phyloP scores from a whole-genome alignment of 2,329 filamentous ascomycete genomes.

The Thielaviopsis cerberus region DNA sequence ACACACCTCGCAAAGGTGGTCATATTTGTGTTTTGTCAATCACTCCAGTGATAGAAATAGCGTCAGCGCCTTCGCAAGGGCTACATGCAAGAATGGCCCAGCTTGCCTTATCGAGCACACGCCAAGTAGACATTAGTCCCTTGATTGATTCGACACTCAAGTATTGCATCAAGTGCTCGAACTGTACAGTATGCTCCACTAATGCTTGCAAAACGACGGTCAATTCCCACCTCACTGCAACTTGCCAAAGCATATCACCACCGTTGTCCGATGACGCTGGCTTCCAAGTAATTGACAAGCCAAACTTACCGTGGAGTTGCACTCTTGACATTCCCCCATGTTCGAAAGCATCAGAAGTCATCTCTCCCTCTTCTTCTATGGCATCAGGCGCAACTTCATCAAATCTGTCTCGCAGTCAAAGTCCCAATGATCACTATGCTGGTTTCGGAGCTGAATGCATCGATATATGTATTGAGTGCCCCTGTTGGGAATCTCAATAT shows the following conservation, averaged over 20 bases:
- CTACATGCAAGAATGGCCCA: not conserved
- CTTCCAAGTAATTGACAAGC: not conserved
- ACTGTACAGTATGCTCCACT: not conserved
- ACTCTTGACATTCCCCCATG: not conserved
- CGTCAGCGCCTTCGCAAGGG: not conserved
- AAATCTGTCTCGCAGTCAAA: not conserved
- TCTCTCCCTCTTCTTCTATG: not conserved
- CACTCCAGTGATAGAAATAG: not conserved
- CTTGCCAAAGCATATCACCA: not conserved
- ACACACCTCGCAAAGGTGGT: no score
- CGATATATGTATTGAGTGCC: not conserved
- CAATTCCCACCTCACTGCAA: not conserved
- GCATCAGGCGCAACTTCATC: not conserved
- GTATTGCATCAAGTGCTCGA: not conserved
- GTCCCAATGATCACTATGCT: not conserved
- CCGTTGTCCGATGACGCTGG: not conserved
- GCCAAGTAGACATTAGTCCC: not conserved
- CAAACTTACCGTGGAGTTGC: not conserved
- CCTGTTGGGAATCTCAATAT: not conserved
- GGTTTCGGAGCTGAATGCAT: not conserved
- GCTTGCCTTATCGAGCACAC: not conserved
- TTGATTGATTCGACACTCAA: not conserved
- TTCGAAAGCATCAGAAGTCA: no score
- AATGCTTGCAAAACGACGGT: not conserved
- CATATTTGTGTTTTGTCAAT: not conserved